Base-by-base conservation (phyloP, 140 eudicot species). In the Stevia rebaudiana region DNA sequence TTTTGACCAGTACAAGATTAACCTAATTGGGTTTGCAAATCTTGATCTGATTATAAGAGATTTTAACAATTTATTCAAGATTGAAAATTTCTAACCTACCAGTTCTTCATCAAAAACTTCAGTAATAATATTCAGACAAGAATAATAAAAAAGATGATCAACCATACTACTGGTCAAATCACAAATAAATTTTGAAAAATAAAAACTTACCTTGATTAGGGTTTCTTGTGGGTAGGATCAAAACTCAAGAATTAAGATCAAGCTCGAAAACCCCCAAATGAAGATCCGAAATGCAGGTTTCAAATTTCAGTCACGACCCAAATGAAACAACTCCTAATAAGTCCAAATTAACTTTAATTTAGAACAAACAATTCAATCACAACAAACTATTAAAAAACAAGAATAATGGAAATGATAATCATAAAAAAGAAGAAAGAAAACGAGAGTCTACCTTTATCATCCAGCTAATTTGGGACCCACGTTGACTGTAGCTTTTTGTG, bases 381-480 rank as follows among this genome's bases (percentile, higher is more conserved):
- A 28, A 28, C 33, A 28, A 28, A 28, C 2, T 28, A 28, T 28
- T 28, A 28, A 28, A 28, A 41, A 49, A 59, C 11, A 74, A 60
- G 22, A 46, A 51, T 31, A 55, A 64, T 67, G 7, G 61, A 73
- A 49, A 59, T 24, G 76, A 69, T 52, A 62, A 63, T 51, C 22
- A 74, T 55, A 64, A 68, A 21, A 55, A 62, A 60, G 47, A 41
- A 33, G 62, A 69, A 70, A 69, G 66, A 62, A 60, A 68, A 62
- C 63, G 55, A 57, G 64, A 24, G 74, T 59, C 67, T 47, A 60
- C 68, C 63, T 76, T 69, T 69, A 69, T 55, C 48, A 61, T 69
- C 61, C 72, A 77, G 74, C 78, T 66, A 72, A 59, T 22, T 50
- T 24, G 74, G 80, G 74, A 46, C 82, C 82, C 78, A 71, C 79